Percentiles rank a stretch among this genome's conserved stretches.
Evolutionary conservation across 2,329 filamentous ascomycete species (phyloP).

Genomic region (Phoma sp.): DNA sequence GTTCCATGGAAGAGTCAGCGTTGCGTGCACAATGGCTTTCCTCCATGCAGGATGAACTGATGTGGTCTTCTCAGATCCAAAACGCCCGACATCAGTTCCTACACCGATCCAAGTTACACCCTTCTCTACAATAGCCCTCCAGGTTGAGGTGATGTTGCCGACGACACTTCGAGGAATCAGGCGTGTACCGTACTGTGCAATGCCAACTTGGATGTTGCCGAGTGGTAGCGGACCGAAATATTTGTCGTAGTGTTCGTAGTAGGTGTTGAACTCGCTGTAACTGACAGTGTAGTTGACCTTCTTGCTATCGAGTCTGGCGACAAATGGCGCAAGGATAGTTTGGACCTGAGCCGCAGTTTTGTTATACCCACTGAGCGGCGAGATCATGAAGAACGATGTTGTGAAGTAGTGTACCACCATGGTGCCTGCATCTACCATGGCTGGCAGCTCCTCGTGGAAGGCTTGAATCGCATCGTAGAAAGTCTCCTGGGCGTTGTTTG

Average conservation of each 20-base stretch:
- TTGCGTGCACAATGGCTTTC: conserved; percentile 24
- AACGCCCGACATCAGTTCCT: conserved; percentile 18
- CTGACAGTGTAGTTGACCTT: conserved; percentile 20
- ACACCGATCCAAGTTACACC: conserved; percentile 30
- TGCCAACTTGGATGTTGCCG: conserved; percentile 28
- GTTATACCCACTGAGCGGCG: conserved; percentile 30
- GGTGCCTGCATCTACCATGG: conserved; percentile 27
- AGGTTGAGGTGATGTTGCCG: conserved; percentile 19
- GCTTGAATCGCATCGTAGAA: conserved; percentile 28
- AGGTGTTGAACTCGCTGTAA: conserved; percentile 21
- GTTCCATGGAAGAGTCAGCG: conserved; percentile 25
- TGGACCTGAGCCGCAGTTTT: conserved; percentile 20
- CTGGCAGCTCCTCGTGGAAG: conserved; percentile 26
- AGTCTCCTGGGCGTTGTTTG: conserved; percentile 15
- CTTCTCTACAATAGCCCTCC: conserved; percentile 22
- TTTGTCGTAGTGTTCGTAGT: conserved; percentile 32
- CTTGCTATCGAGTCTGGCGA: conserved; percentile 18
- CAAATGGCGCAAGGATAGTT: conserved; percentile 25
- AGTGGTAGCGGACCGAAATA: conserved; percentile 30
- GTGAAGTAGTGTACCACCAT: conserved; percentile 27
- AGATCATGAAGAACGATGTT: conserved; percentile 22
- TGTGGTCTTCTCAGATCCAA: conserved; percentile 23
- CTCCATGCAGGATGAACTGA: conserved; percentile 34
- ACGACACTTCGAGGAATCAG: conserved; percentile 26
- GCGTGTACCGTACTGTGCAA: conserved; percentile 25